Evolutionary conservation across 257 asterid genomes (phyloP), one percentile per base, ranked within the genome.

Genomic region (Cinchona pubescens): DNA sequence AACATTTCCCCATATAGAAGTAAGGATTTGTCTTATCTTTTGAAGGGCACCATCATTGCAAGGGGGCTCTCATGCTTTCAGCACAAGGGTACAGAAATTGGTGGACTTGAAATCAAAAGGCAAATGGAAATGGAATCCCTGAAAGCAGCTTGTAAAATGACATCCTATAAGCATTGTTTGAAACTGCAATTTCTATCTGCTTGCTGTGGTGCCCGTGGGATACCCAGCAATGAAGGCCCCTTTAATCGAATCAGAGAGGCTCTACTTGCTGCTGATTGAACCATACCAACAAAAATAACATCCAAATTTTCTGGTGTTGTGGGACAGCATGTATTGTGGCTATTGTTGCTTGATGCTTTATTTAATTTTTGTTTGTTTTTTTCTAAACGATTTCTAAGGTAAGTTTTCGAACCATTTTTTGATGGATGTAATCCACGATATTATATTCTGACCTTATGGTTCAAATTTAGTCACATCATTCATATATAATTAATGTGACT

Each of bases 241-340:
- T 77, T 42, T 56, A n/a, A 46, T 69, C 72, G 59, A 74, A 76
- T 25, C 59, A 74, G 8, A 21, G 30, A 67, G 82, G 79, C 79
- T 78, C 76, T 78, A 72, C 82, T 38, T 69, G 80, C 67, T 76
- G 67, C 64, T 48, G 32, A 65, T 65, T 71, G 70, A 64, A 8
- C 51, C 74, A 56, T 49, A 77, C 69, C 73, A 76, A 67, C 25
- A 18, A 46, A 35, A 69, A 78, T 59, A 72, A 18, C 71, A 67
- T 86, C 89, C 90, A 79, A 76, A 75, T 68, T 76, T 88, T 82
- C 78, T 76, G 89, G 83, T 37, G 32, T 75, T 75, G 87, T 82
- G 83, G 91, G 90, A 71, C 88, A 76, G 16, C 43, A 6, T 65
- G 27, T 35, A 15, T 23, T 73, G 74, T 53, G 82, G 79, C 75